These are phyloP conservation scores for Leccinum uliginosum DNA, from an alignment of 768 basidiomycete genomes.

Conservation along the genomic window DNA sequence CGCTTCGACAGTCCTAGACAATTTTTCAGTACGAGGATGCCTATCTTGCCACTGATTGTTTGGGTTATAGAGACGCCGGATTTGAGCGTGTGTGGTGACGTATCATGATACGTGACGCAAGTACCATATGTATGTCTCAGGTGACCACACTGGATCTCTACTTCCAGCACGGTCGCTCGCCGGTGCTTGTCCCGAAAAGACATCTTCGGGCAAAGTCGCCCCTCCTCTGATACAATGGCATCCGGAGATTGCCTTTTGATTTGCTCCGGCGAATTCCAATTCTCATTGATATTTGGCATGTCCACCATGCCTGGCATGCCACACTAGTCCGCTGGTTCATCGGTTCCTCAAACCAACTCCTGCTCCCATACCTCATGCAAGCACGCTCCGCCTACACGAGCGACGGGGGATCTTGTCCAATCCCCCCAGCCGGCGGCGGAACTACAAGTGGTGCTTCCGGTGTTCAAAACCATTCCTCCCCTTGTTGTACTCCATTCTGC, in stretches of 20 bases:
- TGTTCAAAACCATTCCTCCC: neutral
- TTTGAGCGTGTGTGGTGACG: neutral
- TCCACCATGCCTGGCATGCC: neutral
- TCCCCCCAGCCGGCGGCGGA: neutral
- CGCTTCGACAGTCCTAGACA: neutral
- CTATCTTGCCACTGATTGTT: neutral
- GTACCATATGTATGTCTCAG: too few relatives aligned
- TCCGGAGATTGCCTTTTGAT: constrained; percentile 10
- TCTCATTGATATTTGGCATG: constrained; percentile 7
- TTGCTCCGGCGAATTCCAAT: constrained; percentile 19
- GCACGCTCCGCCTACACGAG: neutral
- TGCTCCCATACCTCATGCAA: neutral
- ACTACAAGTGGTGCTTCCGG: neutral
- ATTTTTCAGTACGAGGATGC: neutral
- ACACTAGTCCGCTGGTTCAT: neutral
- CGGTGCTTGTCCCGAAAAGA: constrained; percentile 20
- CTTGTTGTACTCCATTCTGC: neutral
- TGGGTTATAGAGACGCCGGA: neutral
- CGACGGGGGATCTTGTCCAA: neutral
- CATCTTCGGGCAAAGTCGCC: constrained; percentile 17
- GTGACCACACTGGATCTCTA: neutral
- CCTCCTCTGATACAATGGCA: neutral
- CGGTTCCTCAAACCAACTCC: constrained; percentile 5
- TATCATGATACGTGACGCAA: too few relatives aligned
- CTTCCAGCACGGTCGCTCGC: neutral